Conservation (phyloP, 73 alveolate genomes). For the Uronychia setigera region DNA sequence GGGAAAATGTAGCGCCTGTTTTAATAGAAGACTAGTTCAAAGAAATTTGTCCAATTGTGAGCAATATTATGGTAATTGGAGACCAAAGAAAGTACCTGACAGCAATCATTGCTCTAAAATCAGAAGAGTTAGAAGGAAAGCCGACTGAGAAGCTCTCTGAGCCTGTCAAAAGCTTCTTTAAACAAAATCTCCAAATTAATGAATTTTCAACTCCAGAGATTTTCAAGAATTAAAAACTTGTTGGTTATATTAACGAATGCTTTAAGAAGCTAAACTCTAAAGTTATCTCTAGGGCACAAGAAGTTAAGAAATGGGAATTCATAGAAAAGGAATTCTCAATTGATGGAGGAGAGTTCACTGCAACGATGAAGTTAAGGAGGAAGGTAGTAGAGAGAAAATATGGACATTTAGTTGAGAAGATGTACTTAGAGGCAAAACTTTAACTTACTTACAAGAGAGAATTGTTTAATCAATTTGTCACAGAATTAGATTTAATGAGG, state of each 20-base stretch:
- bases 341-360: slow-evolving; percentile 73
- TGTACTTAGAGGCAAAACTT: too few relatives aligned
- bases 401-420: slow-evolving; percentile 41
- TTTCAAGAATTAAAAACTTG: too few relatives aligned
- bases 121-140: background rate
- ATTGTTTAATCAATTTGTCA: too few relatives aligned
- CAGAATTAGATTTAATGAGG: too few relatives aligned
- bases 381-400: slow-evolving; percentile 54
- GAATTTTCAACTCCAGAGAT: too few relatives aligned
- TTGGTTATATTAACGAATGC: too few relatives aligned
- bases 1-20: slow-evolving; percentile 81
- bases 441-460: too few relatives aligned
- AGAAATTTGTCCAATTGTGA: slow-evolving; percentile 42
- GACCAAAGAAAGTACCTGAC: slow-evolving; percentile 64
- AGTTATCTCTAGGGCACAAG: background rate
- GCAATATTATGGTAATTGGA: slow-evolving; percentile 66
- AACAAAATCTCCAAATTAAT: background rate
- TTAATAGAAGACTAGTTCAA: slow-evolving; percentile 66
- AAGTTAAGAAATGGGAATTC: slow-evolving; percentile 51
- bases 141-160: background rate
- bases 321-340: slow-evolving; percentile 50
- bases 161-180: background rate
- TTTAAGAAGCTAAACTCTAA: too few relatives aligned
- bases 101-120: slow-evolving; percentile 63
- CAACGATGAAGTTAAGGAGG: slow-evolving; percentile 71